Conservation (phyloP, 805 yeast genomes). For the Babjeviella inositovora region DNA sequence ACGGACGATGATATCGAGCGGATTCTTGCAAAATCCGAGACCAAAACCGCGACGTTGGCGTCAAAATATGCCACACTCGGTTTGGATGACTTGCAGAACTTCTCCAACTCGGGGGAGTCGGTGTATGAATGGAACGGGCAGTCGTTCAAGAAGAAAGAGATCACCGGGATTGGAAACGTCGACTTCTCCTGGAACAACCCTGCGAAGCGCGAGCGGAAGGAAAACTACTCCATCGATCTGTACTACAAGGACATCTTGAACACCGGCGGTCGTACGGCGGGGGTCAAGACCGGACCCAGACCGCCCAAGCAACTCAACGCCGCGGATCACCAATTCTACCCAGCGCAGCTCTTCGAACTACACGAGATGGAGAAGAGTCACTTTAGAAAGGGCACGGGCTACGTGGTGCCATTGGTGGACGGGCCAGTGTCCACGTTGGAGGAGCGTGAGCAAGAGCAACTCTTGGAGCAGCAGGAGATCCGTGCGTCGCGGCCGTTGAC, state of each 20-base stretch:
- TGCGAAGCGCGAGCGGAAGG: conserved; percentile 70
- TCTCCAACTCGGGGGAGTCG: conserved; percentile 44
- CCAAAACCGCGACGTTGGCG: conserved; percentile 44
- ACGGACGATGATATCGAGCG: conserved; percentile 45
- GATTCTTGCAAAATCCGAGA: conserved; percentile 42
- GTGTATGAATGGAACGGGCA: conserved; percentile 87
- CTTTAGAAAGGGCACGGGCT: conserved; percentile 52
- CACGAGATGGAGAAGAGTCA: conserved; percentile 72
- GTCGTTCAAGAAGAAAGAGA: conserved; percentile 53
- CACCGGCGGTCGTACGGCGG: conserved; percentile 42
- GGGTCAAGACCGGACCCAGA: conserved; percentile 42
- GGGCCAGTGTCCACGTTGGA: conserved; percentile 22
- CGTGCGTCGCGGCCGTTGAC: conserved; percentile 69
- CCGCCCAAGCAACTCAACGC: conserved; percentile 76
- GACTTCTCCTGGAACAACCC: conserved; percentile 70
- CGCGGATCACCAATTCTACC: conserved; percentile 85
- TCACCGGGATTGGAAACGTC: conserved; percentile 25
- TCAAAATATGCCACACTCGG: conserved; percentile 52
- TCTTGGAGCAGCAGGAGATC: conserved; percentile 56
- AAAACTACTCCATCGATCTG: conserved; percentile 75
- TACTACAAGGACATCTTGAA: conserved; percentile 64
- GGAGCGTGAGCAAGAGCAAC: conserved; percentile 22
- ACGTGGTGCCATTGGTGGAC: conserved; percentile 43
- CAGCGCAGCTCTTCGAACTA: conserved; percentile 57
- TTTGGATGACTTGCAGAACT: conserved; percentile 64